Base-by-base conservation (phyloP, 1,284 basidiomycete species). In the Pisolithus thermaeus region DNA sequence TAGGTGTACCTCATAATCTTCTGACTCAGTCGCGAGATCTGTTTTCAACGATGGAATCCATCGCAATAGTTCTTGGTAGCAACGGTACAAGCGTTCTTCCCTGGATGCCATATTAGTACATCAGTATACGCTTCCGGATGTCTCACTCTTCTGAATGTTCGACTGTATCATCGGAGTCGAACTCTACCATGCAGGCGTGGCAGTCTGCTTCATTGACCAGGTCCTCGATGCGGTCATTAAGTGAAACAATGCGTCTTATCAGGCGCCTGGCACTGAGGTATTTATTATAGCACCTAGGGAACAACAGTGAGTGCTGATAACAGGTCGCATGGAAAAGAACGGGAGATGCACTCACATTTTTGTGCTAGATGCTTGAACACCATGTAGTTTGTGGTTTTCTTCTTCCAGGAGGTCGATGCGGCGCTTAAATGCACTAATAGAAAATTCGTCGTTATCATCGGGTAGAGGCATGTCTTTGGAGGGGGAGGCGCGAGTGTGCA, bases 201-300 rank as follows among this genome's bases (percentile, higher is more conserved):
- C 36, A 39, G 22, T 60, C 52, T 47, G 52, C 18, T 27, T 60
- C 46, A 0, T 27, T n/a, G 11, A 56, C 45, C 28, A 60, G 25
- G 6, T 53, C 27, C 1, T 50, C 46, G 36, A 56, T 36, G 4
- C 36, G 46, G 32, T 56, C 42, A 4, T 25, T 37, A 22, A 56
- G 45, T 6, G 47, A 40, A 20, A 57, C 42, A 4, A 57, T 11
- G 23, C 48, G 36, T 32, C 46, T 25, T 28, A 56, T 52, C 3
- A 23, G 41, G 18, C 38, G 7, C 22, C 38, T 8, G 7, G 5
- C 9, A 39, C n/a, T n/a, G 22, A 39, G 38, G n/a, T 39, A 39
- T 18, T 39, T 39, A 39, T 39, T 18, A 39, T n/a, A 18, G 38
- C 16, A n/a, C 22, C 38, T 39, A 39, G 5, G 38, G 4, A 39